Percentiles rank a stretch among this genome's conserved stretches.
These are phyloP conservation scores for Xanthoparmelia taractica DNA, from an alignment of 495 filamentous ascomycete species.

Conservation along the genomic window DNA sequence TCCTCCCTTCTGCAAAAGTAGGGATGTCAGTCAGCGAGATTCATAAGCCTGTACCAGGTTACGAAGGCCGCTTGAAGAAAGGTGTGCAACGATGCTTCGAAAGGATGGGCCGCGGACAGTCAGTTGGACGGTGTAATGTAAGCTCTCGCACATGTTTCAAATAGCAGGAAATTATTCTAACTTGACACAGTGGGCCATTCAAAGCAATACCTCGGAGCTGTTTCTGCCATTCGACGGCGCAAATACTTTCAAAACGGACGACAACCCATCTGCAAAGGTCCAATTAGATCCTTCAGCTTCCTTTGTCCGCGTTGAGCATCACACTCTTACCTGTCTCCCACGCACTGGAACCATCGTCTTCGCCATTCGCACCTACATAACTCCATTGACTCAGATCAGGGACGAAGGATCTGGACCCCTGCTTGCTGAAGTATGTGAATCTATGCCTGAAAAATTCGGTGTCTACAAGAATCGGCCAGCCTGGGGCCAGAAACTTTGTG, in stretches of 20 bases:
- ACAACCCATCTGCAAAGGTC: neutral
- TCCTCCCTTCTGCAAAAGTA: conserved; percentile 58
- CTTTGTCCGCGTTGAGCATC: conserved; percentile 56
- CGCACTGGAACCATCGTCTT: conserved; percentile 60
- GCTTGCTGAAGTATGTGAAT: conserved; percentile 20
- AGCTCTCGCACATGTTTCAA: neutral
- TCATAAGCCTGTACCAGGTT: conserved; percentile 63
- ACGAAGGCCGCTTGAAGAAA: conserved; percentile 58
- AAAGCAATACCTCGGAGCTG: conserved; percentile 12
- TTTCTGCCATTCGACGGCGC: conserved; percentile 16
- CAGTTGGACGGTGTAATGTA: conserved; percentile 47
- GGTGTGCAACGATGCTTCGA: conserved; percentile 76
- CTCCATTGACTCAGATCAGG: conserved; percentile 59
- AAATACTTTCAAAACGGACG: conserved; percentile 10
- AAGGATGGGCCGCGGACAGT: conserved; percentile 45
- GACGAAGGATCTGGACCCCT: conserved; percentile 51
- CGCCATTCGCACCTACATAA: conserved; percentile 73
- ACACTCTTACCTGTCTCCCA: conserved; percentile 68
- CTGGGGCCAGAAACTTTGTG: conserved; percentile 13
- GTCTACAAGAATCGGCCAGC: conserved; percentile 16
- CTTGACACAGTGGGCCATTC: conserved; percentile 19
- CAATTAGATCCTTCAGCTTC: conserved; percentile 10
- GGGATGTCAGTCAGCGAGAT: conserved; percentile 55
- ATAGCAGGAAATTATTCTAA: neutral
- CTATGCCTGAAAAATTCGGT: conserved; percentile 22